These are phyloP conservation scores for Globisporangium iwayamae DNA, from an alignment of 352 stramenopile genomes.

Conservation along the genomic window DNA sequence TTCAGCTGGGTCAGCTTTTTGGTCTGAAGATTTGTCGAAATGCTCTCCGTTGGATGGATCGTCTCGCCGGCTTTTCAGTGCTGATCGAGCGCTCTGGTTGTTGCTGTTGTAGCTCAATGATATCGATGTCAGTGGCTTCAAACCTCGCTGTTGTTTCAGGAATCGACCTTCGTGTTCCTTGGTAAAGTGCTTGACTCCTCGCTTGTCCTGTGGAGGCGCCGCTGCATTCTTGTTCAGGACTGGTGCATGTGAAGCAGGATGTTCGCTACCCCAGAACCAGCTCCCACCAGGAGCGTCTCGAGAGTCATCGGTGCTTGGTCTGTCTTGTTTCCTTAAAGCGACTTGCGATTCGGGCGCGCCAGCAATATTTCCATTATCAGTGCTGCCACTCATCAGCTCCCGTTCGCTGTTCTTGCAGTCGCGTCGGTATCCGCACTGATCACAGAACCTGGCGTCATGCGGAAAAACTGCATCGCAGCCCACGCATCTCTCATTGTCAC, in stretches of 20 bases:
- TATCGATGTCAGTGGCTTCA: background rate
- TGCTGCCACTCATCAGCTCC: background rate
- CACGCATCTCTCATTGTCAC: background rate
- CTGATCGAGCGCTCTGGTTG: background rate
- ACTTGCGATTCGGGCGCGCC: background rate
- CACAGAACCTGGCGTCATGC: background rate
- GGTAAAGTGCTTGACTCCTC: background rate
- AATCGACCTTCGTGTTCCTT: background rate
- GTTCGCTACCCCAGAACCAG: background rate
- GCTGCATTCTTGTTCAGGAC: background rate
- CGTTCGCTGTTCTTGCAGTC: background rate
- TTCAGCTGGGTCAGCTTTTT: background rate
- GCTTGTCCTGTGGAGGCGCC: background rate
- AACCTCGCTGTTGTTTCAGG: background rate
- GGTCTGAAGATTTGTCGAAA: background rate
- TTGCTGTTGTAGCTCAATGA: background rate
- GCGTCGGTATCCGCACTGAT: background rate
- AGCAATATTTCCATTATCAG: background rate
- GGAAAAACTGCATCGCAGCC: background rate
- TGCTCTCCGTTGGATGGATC: background rate
- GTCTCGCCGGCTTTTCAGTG: background rate
- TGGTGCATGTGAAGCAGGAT: background rate
- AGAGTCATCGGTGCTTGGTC: background rate
- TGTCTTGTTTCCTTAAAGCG: background rate
- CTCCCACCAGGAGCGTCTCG: background rate